These are phyloP conservation scores for Eucalyptus urophylla DNA, from an alignment of 345 rosid species.

Conservation along the genomic window DNA sequence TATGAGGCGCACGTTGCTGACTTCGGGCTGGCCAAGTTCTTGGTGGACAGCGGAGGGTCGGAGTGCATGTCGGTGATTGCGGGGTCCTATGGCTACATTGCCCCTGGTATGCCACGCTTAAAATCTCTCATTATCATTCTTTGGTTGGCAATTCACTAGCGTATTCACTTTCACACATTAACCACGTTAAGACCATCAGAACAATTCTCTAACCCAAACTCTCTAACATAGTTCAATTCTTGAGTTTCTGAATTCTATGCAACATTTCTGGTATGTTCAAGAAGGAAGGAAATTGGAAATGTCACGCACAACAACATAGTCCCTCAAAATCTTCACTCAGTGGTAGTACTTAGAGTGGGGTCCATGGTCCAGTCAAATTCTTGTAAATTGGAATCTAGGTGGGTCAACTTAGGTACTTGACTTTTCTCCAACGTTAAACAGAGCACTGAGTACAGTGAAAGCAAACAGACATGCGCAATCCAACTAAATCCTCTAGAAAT, in stretches of 20 bases:
- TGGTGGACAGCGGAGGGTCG: slow-evolving; percentile 35
- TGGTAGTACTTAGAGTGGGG: background rate
- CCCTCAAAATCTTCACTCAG: background rate
- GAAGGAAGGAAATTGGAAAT: background rate
- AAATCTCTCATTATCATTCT: background rate
- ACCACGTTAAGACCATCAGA: background rate
- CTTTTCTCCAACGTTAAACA: background rate
- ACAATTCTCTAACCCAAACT: background rate
- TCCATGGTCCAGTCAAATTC: background rate
- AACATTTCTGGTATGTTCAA: background rate
- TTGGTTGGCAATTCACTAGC: background rate
- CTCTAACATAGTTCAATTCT: background rate
- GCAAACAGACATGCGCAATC: background rate
- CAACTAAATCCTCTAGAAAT: background rate
- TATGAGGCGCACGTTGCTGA: slow-evolving; percentile 73
- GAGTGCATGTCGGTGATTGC: slow-evolving; percentile 76
- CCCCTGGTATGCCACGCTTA: slow-evolving; percentile 34
- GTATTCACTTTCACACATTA: background rate
- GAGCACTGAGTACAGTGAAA: background rate
- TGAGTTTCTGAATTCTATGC: background rate
- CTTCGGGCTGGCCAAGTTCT: slow-evolving; percentile 65
- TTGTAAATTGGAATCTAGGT: background rate
- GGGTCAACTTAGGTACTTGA: background rate
- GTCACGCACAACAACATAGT: background rate
- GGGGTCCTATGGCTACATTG: slow-evolving; percentile 70